A percentile compares a stretch with the other conserved stretches of the same genome.
phyloP scores from a whole-genome alignment of 164 flowering plant genomes.

The Taxillus chinensis region DNA sequence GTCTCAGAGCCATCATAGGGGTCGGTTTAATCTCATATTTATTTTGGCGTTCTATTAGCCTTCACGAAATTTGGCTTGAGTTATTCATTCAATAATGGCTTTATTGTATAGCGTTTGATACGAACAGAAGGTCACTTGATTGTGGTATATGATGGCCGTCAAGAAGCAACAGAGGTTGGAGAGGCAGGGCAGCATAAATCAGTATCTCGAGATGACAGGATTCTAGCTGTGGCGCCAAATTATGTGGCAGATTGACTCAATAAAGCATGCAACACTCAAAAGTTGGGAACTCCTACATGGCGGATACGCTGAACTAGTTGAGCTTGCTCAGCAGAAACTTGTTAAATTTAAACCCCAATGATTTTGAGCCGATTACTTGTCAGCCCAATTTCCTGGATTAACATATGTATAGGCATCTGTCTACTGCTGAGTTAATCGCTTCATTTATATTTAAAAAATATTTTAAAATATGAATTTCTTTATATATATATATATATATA shows the following conservation, averaged over 20 bases:
- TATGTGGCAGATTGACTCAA: conserved; percentile 53
- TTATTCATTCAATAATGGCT: background rate
- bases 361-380: no score
- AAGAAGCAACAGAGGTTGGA: conserved; percentile 34
- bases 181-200: conserved; percentile 26
- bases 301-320: no score
- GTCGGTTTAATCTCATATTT: conserved; percentile 20
- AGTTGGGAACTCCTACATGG: no score
- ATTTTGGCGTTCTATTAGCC: background rate
- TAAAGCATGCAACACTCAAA: no score
- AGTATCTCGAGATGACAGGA: conserved; percentile 56
- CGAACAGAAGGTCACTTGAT: conserved; percentile 83
- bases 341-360: no score
- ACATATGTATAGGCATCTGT: no score
- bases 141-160: conserved; percentile 63
- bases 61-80: background rate
- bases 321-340: no score
- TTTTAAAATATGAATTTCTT: no score
- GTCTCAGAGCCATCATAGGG: conserved; percentile 81
- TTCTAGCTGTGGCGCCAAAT: conserved; percentile 86
- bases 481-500: no score
- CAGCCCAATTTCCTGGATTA: no score
- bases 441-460: no score
- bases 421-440: no score
- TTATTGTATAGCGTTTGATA: conserved; percentile 60